Base-by-base conservation (phyloP, 148 eudicot species). In the Camellia lanceoleosa region DNA sequence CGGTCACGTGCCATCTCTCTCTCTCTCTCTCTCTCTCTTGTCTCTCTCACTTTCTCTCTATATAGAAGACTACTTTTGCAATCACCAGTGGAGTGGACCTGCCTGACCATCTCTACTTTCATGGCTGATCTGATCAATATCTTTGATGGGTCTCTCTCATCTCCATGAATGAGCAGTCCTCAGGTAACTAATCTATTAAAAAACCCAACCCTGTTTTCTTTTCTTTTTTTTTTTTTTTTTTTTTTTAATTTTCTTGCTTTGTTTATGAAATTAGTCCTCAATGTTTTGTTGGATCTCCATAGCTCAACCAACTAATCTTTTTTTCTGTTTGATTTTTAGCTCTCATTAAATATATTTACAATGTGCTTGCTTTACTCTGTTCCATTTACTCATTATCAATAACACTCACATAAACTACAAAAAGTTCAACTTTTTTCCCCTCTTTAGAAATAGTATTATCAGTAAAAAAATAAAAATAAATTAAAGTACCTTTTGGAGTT, bases 111-210 rank as follows among this genome's bases (percentile, higher is more conserved):
- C 73, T 76, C 85, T 66, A 79, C 81, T 78, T 71, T 73, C 78
- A 73, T 81, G 80, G 73, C 79, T 81, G 55, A 66, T 77, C 84
- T 20, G 70, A 83, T 74, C 82, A 79, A 60, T 63, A 69, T 44
- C 82, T 61, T 30, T 30, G 49, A 76, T 71, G 78, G 77, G 82
- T 70, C 49, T 69, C 79, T 76, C 73, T 66, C 71, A 75, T 78
- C 16, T 46, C 59, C 9, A 41, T 55, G 42, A 62, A 64, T 75
- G 23, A 52, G 18, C 49, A 62, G 61, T 76, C 71, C 78, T 71
- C 70, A 76, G 85, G 85, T 79, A 63, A 79, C 2, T 20, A 55
- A 11, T 38, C 55, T 14, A 20, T 47, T n/a, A 38, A 47, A 16
- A 76, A 76, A 62, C 13, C 58, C 59, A n/a, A 0, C 38, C 38